Percentiles rank a stretch among this genome's conserved stretches.
phyloP scores from a whole-genome alignment of 2,329 filamentous ascomycete species.

The Stachybotrys elegans region DNA sequence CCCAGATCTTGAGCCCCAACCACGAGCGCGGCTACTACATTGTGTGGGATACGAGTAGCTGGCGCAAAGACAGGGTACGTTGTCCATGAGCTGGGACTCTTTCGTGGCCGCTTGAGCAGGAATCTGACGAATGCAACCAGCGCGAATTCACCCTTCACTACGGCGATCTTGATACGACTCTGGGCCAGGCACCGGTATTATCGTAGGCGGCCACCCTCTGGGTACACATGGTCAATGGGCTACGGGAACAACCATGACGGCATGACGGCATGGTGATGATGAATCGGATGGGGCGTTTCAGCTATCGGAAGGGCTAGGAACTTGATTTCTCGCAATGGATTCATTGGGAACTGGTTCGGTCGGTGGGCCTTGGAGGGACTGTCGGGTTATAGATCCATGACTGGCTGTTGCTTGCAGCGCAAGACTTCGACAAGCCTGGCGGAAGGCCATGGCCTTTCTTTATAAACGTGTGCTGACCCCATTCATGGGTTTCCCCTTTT shows the following conservation, averaged over 20 bases:
- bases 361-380: too few relatives aligned
- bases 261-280: not conserved
- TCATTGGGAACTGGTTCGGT: not conserved
- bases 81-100: constrained; percentile 10
- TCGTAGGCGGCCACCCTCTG: too few relatives aligned
- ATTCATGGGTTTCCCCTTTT: too few relatives aligned
- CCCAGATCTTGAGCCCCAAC: constrained; percentile 51
- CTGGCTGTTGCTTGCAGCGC: too few relatives aligned
- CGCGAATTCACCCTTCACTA: constrained; percentile 58
- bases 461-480: too few relatives aligned
- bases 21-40: constrained; percentile 64
- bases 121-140: constrained; percentile 27
- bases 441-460: too few relatives aligned
- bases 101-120: not conserved
- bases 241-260: not conserved
- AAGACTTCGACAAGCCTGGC: too few relatives aligned
- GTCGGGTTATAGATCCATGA: too few relatives aligned
- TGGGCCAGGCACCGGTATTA: constrained; percentile 25
- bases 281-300: not conserved
- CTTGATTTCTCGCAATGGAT: not conserved
- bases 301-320: not conserved
- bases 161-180: constrained; percentile 51
- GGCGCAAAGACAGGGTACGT: constrained; percentile 60
- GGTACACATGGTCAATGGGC: not conserved
- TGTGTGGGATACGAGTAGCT: constrained; percentile 58